These are phyloP conservation scores for Moesziomyces sp. DNA, from an alignment of 1,284 basidiomycete genomes.

Conservation along the genomic window DNA sequence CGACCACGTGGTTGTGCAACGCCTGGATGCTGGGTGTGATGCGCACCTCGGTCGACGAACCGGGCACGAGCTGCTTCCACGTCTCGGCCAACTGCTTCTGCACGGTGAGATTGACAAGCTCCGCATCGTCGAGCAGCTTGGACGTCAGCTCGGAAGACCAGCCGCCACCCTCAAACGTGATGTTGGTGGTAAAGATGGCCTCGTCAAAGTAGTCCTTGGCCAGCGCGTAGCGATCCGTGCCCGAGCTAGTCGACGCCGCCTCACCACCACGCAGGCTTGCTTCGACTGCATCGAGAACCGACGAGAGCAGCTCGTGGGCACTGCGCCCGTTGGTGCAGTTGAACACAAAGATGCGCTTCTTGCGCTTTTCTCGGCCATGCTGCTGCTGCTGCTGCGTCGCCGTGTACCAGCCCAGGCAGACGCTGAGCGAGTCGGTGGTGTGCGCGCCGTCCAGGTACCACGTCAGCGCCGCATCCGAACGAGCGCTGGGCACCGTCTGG, in stretches of 20 bases:
- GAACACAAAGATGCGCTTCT: slow-evolving; percentile 81
- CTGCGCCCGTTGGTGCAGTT: slow-evolving; percentile 95
- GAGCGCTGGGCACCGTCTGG: slow-evolving; percentile 77
- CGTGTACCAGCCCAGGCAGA: slow-evolving; percentile 84
- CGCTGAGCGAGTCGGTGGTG: slow-evolving; percentile 87
- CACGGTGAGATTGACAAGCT: slow-evolving; percentile 54
- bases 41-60: slow-evolving; percentile 68
- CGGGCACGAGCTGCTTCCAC: slow-evolving; percentile 47
- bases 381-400: slow-evolving; percentile 15
- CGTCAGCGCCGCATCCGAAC: slow-evolving; percentile 69
- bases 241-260: neutral
- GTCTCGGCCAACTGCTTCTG: slow-evolving; percentile 57
- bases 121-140: slow-evolving; percentile 50
- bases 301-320: slow-evolving; percentile 77
- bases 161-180: slow-evolving; percentile 87
- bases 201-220: slow-evolving; percentile 75
- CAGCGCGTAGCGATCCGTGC: slow-evolving; percentile 1
- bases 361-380: slow-evolving; percentile 24
- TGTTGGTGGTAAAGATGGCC: slow-evolving; percentile 94
- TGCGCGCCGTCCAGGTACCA: slow-evolving; percentile 98
- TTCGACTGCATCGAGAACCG: slow-evolving; percentile 71
- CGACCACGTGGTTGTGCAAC: slow-evolving; percentile 69
- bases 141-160: slow-evolving; percentile 76
- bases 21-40: slow-evolving; percentile 90
- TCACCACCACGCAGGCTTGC: slow-evolving; percentile 3